Evolutionary conservation across 345 rosid genomes (phyloP).

Genomic region (Populus nigra): DNA sequence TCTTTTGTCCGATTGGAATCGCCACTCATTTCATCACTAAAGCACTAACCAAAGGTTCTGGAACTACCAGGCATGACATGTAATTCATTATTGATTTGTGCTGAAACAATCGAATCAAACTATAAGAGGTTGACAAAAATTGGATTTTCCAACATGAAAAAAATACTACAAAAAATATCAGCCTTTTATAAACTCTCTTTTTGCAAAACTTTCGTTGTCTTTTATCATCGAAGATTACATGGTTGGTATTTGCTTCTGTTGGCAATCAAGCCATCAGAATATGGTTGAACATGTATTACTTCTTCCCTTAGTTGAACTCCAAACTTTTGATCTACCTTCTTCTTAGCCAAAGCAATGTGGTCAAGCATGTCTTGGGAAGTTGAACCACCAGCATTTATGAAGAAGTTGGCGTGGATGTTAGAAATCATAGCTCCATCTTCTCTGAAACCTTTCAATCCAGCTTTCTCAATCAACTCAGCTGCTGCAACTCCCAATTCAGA

Average conservation of each 20-base stretch:
- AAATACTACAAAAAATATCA: background rate
- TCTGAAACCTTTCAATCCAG: background rate
- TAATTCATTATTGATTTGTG: background rate
- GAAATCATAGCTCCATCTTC: background rate
- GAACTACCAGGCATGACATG: slow-evolving; percentile 15
- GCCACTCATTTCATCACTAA: slow-evolving; percentile 64
- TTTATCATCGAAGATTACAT: background rate
- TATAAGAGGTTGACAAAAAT: background rate
- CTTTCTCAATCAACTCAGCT: background rate
- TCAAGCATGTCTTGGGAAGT: background rate
- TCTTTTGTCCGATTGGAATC: slow-evolving; percentile 83
- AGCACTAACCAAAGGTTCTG: slow-evolving; percentile 43
- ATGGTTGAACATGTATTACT: slow-evolving; percentile 24
- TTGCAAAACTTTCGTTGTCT: background rate
- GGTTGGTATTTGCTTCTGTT: background rate
- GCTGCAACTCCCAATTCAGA: background rate
- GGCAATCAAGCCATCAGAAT: slow-evolving; percentile 2
- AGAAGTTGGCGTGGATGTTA: background rate
- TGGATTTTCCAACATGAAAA: background rate
- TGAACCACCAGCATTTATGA: background rate
- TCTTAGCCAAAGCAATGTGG: background rate
- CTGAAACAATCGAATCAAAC: background rate
- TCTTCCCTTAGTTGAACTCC: slow-evolving; percentile 27
- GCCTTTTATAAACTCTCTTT: background rate
- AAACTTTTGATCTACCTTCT: slow-evolving; percentile 14